A percentile compares a stretch with the other conserved stretches of the same genome.
phyloP scores from a whole-genome alignment of 2,329 filamentous ascomycete genomes.

The Pseudogymnoascus sp. region DNA sequence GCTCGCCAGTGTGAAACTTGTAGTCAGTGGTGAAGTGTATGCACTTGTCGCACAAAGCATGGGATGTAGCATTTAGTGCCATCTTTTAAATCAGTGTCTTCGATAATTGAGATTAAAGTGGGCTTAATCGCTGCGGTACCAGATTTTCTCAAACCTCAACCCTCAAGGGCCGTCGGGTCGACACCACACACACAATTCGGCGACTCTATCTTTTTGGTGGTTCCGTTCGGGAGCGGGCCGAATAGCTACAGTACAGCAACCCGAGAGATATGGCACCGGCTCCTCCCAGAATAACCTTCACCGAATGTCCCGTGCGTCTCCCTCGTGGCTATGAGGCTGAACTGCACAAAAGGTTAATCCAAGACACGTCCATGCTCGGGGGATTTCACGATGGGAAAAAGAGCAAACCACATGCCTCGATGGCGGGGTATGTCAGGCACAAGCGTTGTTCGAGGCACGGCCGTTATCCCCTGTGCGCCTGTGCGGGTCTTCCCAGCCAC shows the following conservation, averaged over 20 bases:
- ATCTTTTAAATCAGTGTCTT: background rate
- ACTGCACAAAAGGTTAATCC: background rate
- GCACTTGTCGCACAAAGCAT: background rate
- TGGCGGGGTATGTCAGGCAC: background rate
- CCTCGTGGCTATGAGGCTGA: background rate
- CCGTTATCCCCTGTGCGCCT: background rate
- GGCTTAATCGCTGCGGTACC: too few species aligned
- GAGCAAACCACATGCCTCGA: background rate
- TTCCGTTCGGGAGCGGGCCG: constrained; percentile 1
- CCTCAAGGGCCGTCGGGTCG: too few species aligned
- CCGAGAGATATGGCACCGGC: background rate
- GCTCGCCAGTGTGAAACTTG: background rate
- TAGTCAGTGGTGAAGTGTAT: background rate
- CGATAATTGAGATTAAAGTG: too few species aligned
- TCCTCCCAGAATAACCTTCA: background rate
- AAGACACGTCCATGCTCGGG: background rate
- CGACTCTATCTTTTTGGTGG: background rate
- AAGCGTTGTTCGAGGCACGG: background rate
- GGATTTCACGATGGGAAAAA: background rate
- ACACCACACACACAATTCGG: too few species aligned
- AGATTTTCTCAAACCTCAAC: too few species aligned
- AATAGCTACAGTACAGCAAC: background rate
- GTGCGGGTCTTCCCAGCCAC: background rate
- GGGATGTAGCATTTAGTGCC: background rate
- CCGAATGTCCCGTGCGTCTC: background rate